Evolutionary conservation across 495 filamentous ascomycete species (phyloP).

Genomic region (Penicillium pancosmium): DNA sequence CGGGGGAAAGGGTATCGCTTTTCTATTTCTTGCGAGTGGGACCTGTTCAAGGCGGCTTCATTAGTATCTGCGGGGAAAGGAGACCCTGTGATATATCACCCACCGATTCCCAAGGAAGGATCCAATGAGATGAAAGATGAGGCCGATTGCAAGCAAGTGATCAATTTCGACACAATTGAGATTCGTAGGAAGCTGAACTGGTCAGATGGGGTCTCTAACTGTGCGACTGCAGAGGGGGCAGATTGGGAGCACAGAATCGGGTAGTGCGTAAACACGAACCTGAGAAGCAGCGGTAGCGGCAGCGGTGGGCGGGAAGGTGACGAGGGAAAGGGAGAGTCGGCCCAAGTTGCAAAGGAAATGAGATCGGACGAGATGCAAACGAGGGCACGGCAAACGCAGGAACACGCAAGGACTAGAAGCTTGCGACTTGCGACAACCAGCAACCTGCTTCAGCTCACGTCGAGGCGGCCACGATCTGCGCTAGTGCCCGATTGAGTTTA

Average conservation of each 20-base stretch:
- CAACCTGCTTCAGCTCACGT: slow-evolving; percentile 24
- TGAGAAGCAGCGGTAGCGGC: background rate
- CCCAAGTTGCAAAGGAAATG: slow-evolving; percentile 2
- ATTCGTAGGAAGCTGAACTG: background rate
- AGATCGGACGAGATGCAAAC: slow-evolving; percentile 10
- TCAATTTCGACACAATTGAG: background rate
- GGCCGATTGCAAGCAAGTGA: background rate
- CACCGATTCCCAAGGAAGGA: slow-evolving; percentile 12
- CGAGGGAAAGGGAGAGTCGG: slow-evolving; percentile 6
- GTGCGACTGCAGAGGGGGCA: slow-evolving; percentile 3
- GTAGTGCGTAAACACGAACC: slow-evolving; percentile 3
- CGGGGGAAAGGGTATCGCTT: background rate
- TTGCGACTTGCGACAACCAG: background rate
- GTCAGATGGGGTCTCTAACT: background rate
- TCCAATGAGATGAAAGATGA: background rate
- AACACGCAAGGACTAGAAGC: slow-evolving; percentile 4
- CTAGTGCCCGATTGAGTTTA: slow-evolving; percentile 47
- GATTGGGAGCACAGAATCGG: slow-evolving; percentile 7
- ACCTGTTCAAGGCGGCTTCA: slow-evolving; percentile 11
- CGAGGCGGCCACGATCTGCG: slow-evolving; percentile 31
- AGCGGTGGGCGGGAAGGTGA: background rate
- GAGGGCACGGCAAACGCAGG: slow-evolving; percentile 11
- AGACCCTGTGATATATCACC: slow-evolving; percentile 20
- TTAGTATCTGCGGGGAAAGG: slow-evolving; percentile 30
- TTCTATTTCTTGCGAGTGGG: slow-evolving; percentile 10